These are phyloP conservation scores for Cymbopogon citratus DNA, from an alignment of 176 grass and related monocot species.

Conservation along the genomic window DNA sequence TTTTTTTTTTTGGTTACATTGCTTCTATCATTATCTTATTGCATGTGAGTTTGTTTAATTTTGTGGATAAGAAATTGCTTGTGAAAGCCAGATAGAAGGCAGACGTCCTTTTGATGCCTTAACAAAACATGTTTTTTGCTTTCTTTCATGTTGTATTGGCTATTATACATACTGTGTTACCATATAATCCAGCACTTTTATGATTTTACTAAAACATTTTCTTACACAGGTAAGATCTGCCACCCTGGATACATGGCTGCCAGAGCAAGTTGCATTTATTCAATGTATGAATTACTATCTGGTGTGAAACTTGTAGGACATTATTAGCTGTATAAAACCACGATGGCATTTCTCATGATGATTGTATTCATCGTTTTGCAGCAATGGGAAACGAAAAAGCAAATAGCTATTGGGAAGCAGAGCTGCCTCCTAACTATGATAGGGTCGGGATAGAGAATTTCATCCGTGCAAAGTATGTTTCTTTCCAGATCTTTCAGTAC, in stretches of 20 bases:
- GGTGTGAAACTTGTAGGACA: constrained; percentile 8
- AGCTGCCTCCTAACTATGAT: constrained; percentile 92
- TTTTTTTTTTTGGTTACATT: not conserved
- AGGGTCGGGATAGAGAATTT: constrained; percentile 97
- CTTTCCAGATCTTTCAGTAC: constrained; percentile 18
- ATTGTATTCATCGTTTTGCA: constrained; percentile 35
- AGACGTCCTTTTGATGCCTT: not conserved
- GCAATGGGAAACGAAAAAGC: constrained; percentile 98
- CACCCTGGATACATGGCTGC: constrained; percentile 96
- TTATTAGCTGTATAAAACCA: not conserved
- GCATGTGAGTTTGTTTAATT: not conserved
- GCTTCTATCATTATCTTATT: not conserved
- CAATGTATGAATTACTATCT: constrained; percentile 56
- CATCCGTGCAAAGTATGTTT: constrained; percentile 85
- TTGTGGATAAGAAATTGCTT: not conserved
- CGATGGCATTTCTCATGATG: constrained; percentile 8
- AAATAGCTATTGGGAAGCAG: constrained; percentile 95
- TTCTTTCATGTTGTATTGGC: not conserved
- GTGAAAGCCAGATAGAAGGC: not conserved
- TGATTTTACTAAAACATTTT: not conserved
- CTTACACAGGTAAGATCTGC: constrained; percentile 81
- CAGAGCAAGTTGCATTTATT: constrained; percentile 98
- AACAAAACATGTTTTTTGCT: not conserved
- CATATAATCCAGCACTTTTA: not conserved
- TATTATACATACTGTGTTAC: not conserved